Conservation (phyloP, 164 flowering plant species). For the Annona cherimola region DNA sequence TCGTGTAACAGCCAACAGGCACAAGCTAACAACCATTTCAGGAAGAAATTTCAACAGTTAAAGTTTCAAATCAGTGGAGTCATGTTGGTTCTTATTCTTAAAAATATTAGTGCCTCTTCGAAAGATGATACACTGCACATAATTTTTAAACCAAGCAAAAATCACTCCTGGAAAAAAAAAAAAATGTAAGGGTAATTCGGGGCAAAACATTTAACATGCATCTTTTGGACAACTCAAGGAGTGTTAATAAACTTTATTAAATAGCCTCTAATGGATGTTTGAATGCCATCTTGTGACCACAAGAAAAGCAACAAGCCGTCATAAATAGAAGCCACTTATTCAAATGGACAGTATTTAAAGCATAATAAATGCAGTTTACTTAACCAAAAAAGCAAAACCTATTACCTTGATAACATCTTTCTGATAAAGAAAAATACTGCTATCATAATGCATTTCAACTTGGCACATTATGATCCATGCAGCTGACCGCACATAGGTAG, state of each 20-base stretch:
- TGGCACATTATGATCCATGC: no score
- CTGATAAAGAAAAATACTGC: not conserved
- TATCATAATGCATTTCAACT: no score
- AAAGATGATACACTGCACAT: not conserved
- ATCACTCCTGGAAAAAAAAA: not conserved
- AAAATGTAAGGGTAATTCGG: not conserved
- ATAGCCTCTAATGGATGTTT: not conserved
- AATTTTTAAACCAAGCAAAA: not conserved
- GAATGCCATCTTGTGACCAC: not conserved
- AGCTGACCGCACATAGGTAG: not conserved
- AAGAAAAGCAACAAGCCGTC: not conserved
- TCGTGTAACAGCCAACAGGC: not conserved
- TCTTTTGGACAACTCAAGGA: not conserved
- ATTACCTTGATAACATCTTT: not conserved
- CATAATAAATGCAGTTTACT: not conserved
- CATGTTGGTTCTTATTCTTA: not conserved
- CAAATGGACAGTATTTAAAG: not conserved
- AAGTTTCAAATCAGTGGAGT: not conserved
- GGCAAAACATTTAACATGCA: not conserved
- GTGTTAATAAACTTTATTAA: not conserved
- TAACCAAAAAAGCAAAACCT: no score
- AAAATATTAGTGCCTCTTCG: no score
- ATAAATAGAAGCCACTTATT: not conserved
- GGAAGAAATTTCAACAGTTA: not conserved
- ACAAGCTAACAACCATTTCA: not conserved